Evolutionary conservation across 768 basidiomycete species (phyloP).

Genomic region (Boletales sp.): DNA sequence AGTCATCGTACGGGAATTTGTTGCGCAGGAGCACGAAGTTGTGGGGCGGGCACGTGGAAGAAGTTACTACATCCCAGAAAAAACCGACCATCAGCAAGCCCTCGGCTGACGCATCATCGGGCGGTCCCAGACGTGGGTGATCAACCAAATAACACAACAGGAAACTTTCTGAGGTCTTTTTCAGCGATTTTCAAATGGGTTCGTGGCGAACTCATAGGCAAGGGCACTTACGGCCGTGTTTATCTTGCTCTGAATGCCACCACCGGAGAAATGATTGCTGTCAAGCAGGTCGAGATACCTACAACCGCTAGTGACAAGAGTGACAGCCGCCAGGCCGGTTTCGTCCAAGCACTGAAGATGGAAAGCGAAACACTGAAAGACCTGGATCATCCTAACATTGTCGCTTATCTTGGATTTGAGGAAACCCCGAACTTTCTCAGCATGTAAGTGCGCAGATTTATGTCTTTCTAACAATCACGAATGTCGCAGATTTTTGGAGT

Average conservation of each 20-base stretch:
- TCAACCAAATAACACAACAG: slow-evolving; percentile 2
- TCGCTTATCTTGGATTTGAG: slow-evolving; percentile 94
- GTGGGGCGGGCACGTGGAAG: slow-evolving; percentile 92
- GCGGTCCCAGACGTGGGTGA: slow-evolving; percentile 64
- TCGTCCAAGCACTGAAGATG: slow-evolving; percentile 88
- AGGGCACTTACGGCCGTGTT: slow-evolving; percentile 94
- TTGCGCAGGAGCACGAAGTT: slow-evolving; percentile 87
- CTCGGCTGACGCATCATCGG: slow-evolving; percentile 57
- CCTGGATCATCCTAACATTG: slow-evolving; percentile 94
- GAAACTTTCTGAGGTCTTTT: slow-evolving; percentile 17
- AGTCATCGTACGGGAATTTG: slow-evolving; percentile 47
- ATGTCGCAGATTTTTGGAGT: slow-evolving; percentile 84
- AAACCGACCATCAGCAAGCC: slow-evolving; percentile 41
- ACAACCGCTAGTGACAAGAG: slow-evolving; percentile 87
- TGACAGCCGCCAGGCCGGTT: slow-evolving; percentile 76
- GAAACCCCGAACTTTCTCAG: slow-evolving; percentile 84
- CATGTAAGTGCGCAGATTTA: slow-evolving; percentile 60
- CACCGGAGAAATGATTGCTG: slow-evolving; percentile 98
- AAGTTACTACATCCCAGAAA: slow-evolving; percentile 77
- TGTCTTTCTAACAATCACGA: slow-evolving; percentile 1
- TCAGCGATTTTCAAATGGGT: slow-evolving; percentile 96
- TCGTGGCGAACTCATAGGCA: slow-evolving; percentile 94
- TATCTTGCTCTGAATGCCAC: slow-evolving; percentile 95
- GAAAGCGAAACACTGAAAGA: slow-evolving; percentile 97
- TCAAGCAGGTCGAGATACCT: slow-evolving; percentile 97